Evolutionary conservation across 345 rosid genomes (phyloP).

Genomic region (Eucalyptus decipiens): DNA sequence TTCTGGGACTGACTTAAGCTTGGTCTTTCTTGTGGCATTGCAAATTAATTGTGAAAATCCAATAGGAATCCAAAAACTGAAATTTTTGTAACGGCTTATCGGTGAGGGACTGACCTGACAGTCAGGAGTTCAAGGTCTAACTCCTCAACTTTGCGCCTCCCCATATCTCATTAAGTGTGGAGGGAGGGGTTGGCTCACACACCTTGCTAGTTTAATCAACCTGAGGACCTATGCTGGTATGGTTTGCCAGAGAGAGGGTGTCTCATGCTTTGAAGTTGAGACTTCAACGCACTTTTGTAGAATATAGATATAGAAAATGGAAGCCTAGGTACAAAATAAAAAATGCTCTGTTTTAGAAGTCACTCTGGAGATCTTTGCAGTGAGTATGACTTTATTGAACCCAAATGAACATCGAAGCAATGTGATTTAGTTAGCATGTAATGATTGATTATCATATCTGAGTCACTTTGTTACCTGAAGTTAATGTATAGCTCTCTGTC

Average conservation of each 20-base stretch:
- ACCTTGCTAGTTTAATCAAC: background rate
- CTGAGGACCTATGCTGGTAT: background rate
- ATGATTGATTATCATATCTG: background rate
- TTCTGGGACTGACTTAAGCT: background rate
- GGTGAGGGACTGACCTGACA: background rate
- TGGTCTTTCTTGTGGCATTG: background rate
- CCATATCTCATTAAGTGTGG: background rate
- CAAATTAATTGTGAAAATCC: background rate
- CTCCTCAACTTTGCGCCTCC: background rate
- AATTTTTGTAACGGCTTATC: background rate
- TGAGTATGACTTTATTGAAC: background rate
- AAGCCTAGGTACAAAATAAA: background rate
- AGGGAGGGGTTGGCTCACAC: background rate
- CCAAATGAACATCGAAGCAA: background rate
- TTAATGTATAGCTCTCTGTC: background rate
- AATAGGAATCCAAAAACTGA: background rate
- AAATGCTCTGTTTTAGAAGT: background rate
- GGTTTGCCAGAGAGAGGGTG: background rate
- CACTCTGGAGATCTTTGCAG: background rate
- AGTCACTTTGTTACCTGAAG: background rate
- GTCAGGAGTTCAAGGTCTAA: background rate
- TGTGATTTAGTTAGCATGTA: background rate
- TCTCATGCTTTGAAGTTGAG: background rate
- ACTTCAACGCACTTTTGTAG: background rate
- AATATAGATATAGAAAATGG: background rate